phyloP scores from a whole-genome alignment of 164 flowering plant genomes.

The Magnolia kwangsiensis region DNA sequence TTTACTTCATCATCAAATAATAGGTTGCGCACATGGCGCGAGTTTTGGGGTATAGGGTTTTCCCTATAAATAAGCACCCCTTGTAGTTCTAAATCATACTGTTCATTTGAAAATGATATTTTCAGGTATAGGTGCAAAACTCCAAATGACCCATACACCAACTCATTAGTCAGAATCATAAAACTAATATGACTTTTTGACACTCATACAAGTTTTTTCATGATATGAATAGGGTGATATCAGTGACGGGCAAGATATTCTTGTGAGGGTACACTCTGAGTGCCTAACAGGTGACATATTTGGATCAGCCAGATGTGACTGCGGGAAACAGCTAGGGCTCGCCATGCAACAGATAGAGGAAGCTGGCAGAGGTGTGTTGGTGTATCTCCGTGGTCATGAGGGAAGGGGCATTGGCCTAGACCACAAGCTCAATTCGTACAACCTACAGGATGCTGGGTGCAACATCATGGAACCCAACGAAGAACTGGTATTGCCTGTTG shows the following conservation, averaged over 20 bases:
- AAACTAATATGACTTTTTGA: background rate
- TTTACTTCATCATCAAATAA: too few species aligned
- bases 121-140: too few species aligned
- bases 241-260: constrained; percentile 86
- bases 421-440: constrained; percentile 94
- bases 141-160: too few species aligned
- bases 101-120: too few species aligned
- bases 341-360: constrained; percentile 94
- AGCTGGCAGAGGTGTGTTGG: constrained; percentile 81
- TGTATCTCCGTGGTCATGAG: constrained; percentile 96
- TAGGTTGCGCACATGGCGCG: too few species aligned
- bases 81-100: too few species aligned
- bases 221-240: constrained; percentile 71
- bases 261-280: constrained; percentile 97
- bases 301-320: constrained; percentile 94
- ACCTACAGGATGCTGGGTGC: constrained; percentile 85
- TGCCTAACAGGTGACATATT: constrained; percentile 98
- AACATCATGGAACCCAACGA: constrained; percentile 97
- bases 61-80: too few species aligned
- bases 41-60: too few species aligned
- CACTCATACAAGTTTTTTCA: background rate
- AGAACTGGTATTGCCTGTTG: constrained; percentile 89
- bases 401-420: constrained; percentile 98
- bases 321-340: constrained; percentile 82
- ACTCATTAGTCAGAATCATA: too few species aligned